These are phyloP conservation scores for Leccinum arenicola DNA, from an alignment of 768 basidiomycete genomes.

Conservation along the genomic window DNA sequence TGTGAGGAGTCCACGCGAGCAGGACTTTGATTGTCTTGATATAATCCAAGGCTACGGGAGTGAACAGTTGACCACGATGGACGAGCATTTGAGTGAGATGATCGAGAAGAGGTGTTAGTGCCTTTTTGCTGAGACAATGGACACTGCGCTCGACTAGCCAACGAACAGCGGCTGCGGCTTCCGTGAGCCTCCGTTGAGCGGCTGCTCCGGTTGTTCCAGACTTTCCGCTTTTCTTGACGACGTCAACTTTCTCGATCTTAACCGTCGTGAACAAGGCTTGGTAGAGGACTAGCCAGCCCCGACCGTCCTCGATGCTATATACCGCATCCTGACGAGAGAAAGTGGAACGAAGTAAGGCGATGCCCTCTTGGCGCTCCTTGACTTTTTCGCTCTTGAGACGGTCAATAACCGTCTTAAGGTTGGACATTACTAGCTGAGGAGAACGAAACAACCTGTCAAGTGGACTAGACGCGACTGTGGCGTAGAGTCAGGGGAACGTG, in stretches of 20 bases:
- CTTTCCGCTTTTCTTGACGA: constrained; percentile 39
- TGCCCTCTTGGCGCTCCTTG: constrained; percentile 67
- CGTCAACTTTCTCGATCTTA: constrained; percentile 54
- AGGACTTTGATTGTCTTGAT: constrained; percentile 71
- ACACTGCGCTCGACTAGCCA: constrained; percentile 69
- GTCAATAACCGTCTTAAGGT: constrained; percentile 46
- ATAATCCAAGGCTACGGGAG: constrained; percentile 74
- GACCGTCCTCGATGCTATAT: constrained; percentile 34
- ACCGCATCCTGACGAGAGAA: constrained; percentile 52
- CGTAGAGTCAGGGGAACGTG: background rate
- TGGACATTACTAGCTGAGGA: constrained; percentile 30
- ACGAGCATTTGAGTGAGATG: constrained; percentile 65
- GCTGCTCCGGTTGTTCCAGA: constrained; percentile 42
- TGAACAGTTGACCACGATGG: constrained; percentile 49
- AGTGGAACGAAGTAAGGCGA: constrained; percentile 45
- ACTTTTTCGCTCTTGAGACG: constrained; percentile 60
- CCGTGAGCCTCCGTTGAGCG: constrained; percentile 58
- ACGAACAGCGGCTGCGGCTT: constrained; percentile 65
- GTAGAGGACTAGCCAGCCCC: constrained; percentile 65
- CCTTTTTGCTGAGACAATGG: constrained; percentile 51
- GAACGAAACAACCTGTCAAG: constrained; percentile 1
- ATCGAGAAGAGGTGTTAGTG: constrained; percentile 53
- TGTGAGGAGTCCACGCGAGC: constrained; percentile 66
- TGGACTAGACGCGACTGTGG: constrained; percentile 17
- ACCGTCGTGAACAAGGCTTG: constrained; percentile 72